A percentile compares a stretch with the other conserved stretches of the same genome.
These are phyloP conservation scores for Raffaelea ambrosiae DNA, from an alignment of 2,329 filamentous ascomycete genomes.

Conservation along the genomic window DNA sequence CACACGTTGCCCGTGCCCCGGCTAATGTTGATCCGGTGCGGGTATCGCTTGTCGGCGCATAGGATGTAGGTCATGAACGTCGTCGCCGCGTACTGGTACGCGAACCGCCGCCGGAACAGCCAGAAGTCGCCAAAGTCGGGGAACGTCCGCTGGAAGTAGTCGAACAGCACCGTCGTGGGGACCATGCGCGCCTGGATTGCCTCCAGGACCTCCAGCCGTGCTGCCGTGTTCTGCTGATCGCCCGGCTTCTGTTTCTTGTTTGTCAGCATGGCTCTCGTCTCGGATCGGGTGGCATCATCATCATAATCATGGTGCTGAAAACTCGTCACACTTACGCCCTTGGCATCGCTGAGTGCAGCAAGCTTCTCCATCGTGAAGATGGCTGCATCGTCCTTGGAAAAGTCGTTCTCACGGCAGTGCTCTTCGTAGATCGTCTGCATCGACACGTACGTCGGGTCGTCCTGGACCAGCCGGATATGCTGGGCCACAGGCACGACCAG, in stretches of 20 bases:
- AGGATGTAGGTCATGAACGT: slow-evolving; percentile 99
- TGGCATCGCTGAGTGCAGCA: slow-evolving; percentile 63
- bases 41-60: slow-evolving; percentile 93
- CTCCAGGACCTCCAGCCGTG: slow-evolving; percentile 83
- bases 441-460: slow-evolving; percentile 89
- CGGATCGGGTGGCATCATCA: too few relatives aligned
- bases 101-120: slow-evolving; percentile 95
- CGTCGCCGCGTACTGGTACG: slow-evolving; percentile 87
- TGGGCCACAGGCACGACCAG: slow-evolving; percentile 93
- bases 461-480: slow-evolving; percentile 89
- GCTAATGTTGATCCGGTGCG: slow-evolving; percentile 89
- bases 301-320: too few relatives aligned
- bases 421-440: slow-evolving; percentile 95
- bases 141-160: slow-evolving; percentile 85
- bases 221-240: slow-evolving; percentile 63
- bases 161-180: slow-evolving; percentile 68
- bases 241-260: slow-evolving; percentile 45
- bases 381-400: slow-evolving; percentile 92
- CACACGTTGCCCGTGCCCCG: slow-evolving; percentile 86
- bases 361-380: slow-evolving; percentile 95
- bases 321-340: slow-evolving; percentile 52
- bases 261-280: slow-evolving; percentile 7
- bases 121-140: slow-evolving; percentile 91
- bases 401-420: slow-evolving; percentile 76
- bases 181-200: slow-evolving; percentile 94